These are phyloP conservation scores for Fagus crenata DNA, from an alignment of 306 rosid species.

Conservation along the genomic window DNA sequence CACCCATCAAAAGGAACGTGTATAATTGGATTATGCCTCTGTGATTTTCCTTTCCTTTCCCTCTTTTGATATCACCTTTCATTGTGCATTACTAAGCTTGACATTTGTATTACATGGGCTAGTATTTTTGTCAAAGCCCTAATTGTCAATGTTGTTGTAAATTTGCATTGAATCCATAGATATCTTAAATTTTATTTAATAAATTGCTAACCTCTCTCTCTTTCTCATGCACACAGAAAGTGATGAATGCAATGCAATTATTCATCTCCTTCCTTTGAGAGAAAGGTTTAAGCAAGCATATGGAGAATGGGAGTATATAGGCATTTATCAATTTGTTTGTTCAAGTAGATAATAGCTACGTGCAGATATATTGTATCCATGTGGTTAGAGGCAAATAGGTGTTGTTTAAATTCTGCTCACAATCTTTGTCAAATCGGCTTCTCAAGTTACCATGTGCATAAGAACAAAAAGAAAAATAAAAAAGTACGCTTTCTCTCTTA, in stretches of 20 bases:
- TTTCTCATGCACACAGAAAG: neutral
- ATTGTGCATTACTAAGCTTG: neutral
- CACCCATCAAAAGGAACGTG: slow-evolving; percentile 9
- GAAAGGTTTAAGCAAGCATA: too few relatives aligned
- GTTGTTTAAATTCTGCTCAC: too few relatives aligned
- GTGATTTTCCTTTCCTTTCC: neutral
- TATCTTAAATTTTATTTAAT: neutral
- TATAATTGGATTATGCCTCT: slow-evolving; percentile 1
- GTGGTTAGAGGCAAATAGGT: too few relatives aligned
- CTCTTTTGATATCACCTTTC: neutral
- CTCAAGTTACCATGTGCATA: too few relatives aligned
- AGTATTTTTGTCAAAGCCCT: slow-evolving; percentile 22
- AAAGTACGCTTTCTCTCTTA: too few relatives aligned
- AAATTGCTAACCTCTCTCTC: neutral
- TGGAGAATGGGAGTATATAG: too few relatives aligned
- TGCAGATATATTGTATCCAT: too few relatives aligned
- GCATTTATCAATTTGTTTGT: too few relatives aligned
- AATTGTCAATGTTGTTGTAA: slow-evolving; percentile 1
- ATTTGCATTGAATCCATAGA: neutral
- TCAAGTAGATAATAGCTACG: too few relatives aligned
- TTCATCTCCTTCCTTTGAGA: neutral
- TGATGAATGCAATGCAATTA: neutral
- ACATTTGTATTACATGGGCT: neutral
- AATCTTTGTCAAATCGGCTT: too few relatives aligned
- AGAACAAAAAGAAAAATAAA: too few relatives aligned